Base-by-base conservation (phyloP, 805 yeast genomes). In the Ogataea saltuana region DNA sequence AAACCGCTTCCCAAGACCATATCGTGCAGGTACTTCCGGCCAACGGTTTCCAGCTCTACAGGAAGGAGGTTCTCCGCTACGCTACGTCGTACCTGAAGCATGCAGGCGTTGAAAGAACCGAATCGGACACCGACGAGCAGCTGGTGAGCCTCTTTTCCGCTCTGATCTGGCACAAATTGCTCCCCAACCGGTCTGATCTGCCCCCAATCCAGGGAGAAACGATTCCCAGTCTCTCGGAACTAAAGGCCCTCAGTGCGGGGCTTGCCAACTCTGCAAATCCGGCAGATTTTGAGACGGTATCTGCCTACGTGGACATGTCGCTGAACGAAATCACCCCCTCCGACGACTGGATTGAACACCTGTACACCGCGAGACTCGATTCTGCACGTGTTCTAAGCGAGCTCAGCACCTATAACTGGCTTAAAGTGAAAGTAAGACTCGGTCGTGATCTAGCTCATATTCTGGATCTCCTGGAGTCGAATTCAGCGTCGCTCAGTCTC, bases 351-450 rank as follows among this genome's bases (percentile, higher is more conserved):
- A 30, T 52, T 12, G 39, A 38, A 4, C 17, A 35, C 3, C 30
- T 47, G 2, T 54, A 48, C 33, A 23, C 35, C 3, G 45, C 46
- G 12, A 31, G 44, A 36, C 25, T 41, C 1, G 17, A 23, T 5
- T 11, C 22, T 13, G 26, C n/a, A n/a, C n/a, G 23, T 10, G 34
- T 33, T 15, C 30, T 54, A 22, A 43, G 53, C 4, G 50, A 50
- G 27, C 22, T 45, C 4, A 56, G 51, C 18, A 42, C 48, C 1
- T 30, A 35, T 34, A 46, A 42, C 27, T 45, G 44, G 39, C 27
- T 52, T 9, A 25, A 22, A 21, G n/a, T 46, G 13, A 42, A 41
- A 30, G 6, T 41, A 16, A 18, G 23, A 5, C 19, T 27, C 11
- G 9, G 22, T 1, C 26, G 37, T 4, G 23, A 13, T 11, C 28